Evolutionary conservation across 2,329 filamentous ascomycete species (phyloP).

Genomic region (Talaromyces amestolkiae): DNA sequence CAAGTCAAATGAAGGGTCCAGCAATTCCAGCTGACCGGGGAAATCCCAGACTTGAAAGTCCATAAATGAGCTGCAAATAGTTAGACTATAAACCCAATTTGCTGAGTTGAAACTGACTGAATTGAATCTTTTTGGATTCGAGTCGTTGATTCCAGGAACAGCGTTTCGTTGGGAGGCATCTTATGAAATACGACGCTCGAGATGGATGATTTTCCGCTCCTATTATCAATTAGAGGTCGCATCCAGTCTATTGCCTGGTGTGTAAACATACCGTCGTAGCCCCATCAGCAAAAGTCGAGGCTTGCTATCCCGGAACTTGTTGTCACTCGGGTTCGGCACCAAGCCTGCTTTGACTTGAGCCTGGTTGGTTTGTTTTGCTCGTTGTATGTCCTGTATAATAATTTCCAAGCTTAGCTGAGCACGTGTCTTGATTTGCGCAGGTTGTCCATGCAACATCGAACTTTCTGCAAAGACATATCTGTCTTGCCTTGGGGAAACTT

Average conservation of each 20-base stretch:
- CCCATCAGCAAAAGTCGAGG: constrained; percentile 92
- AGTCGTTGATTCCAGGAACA: constrained; percentile 93
- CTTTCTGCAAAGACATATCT: constrained; percentile 23
- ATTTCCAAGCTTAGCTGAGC: constrained; percentile 38
- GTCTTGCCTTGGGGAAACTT: constrained; percentile 15
- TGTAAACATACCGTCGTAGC: constrained; percentile 70
- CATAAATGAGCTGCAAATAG: constrained; percentile 78
- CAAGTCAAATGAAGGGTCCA: constrained; percentile 84
- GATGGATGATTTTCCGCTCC: constrained; percentile 97
- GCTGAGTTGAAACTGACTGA: constrained; percentile 62
- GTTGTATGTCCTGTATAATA: constrained; percentile 31
- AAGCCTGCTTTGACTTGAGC: constrained; percentile 27
- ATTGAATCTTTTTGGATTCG: constrained; percentile 92
- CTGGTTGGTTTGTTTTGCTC: constrained; percentile 26
- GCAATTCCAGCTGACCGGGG: constrained; percentile 89
- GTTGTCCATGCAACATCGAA: constrained; percentile 22
- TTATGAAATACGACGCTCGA: constrained; percentile 99
- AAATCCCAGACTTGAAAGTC: constrained; percentile 99
- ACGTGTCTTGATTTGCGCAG: constrained; percentile 27
- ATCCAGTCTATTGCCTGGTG: neutral
- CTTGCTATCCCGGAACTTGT: constrained; percentile 61
- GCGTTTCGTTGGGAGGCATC: constrained; percentile 87
- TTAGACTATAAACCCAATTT: constrained; percentile 12
- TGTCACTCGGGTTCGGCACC: constrained; percentile 27
- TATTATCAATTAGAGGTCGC: constrained; percentile 41